These are phyloP conservation scores for Paspalum vaginatum DNA, from an alignment of 176 grass and related monocot genomes.

Conservation along the genomic window DNA sequence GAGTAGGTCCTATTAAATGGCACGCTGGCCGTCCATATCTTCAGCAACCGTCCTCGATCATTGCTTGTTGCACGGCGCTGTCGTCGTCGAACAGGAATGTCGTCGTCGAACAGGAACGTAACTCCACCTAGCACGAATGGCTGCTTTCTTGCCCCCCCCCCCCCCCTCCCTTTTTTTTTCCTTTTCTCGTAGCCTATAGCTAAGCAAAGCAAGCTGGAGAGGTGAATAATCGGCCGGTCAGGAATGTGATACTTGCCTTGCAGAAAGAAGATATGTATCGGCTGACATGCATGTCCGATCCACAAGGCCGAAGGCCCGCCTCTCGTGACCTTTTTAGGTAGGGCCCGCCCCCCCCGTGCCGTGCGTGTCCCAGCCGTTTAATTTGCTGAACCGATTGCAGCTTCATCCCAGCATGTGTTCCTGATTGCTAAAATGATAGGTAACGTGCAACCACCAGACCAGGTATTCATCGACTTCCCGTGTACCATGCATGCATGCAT, in stretches of 20 bases:
- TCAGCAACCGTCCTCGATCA: background rate
- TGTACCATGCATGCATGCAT: no score
- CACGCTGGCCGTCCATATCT: background rate
- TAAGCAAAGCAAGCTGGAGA: no score
- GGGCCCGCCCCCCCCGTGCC: background rate
- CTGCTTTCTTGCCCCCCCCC: no score
- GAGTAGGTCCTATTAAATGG: no score
- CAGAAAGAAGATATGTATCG: no score
- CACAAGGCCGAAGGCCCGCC: background rate
- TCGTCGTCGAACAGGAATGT: no score
- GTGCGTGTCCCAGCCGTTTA: background rate
- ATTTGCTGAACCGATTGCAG: background rate
- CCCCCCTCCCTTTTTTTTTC: no score
- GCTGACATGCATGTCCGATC: background rate
- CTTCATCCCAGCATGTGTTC: background rate
- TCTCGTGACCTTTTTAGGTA: background rate
- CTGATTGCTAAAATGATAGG: background rate
- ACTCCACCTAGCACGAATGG: no score
- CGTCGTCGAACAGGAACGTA: no score
- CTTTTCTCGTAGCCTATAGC: no score
- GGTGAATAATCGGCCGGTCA: background rate
- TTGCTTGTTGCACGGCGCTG: background rate
- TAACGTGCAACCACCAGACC: conserved; percentile 25
- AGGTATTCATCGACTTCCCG: no score
- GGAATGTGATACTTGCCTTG: conserved; percentile 14